Percentiles rank a stretch among this genome's conserved stretches.
These are phyloP conservation scores for Closterium sp. DNA, from an alignment of 139 green algal species.

Conservation along the genomic window DNA sequence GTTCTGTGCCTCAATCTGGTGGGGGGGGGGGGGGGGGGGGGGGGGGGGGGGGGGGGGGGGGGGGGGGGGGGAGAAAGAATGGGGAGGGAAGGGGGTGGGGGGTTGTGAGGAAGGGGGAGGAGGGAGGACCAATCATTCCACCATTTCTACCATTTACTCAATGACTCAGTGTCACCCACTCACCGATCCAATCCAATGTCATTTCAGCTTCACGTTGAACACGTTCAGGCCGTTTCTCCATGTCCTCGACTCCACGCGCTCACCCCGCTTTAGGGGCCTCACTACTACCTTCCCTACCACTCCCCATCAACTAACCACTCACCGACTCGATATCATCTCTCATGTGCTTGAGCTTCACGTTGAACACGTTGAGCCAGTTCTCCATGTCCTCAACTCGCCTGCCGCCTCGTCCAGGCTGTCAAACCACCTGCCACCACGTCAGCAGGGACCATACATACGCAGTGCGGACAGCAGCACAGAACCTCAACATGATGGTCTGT, in stretches of 20 bases:
- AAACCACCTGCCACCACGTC: constrained; percentile 35
- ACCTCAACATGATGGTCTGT: background rate
- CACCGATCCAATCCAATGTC: constrained; percentile 35
- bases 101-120: background rate
- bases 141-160: background rate
- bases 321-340: constrained; percentile 51
- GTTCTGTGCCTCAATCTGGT: background rate
- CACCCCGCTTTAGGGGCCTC: too few species aligned
- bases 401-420: constrained; percentile 38
- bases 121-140: too few species aligned
- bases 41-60: too few species aligned
- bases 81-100: too few species aligned
- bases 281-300: too few species aligned
- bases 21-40: background rate
- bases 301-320: too few species aligned
- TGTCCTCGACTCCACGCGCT: constrained; percentile 50
- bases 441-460: background rate
- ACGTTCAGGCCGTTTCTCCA: constrained; percentile 51
- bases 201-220: constrained; percentile 54
- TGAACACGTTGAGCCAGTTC: constrained; percentile 50
- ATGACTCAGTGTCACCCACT: background rate
- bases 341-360: constrained; percentile 56
- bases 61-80: background rate
- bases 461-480: too few species aligned
- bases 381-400: constrained; percentile 51